phyloP scores from a whole-genome alignment of 495 filamentous ascomycete species.

The Bryoglossum gracile region DNA sequence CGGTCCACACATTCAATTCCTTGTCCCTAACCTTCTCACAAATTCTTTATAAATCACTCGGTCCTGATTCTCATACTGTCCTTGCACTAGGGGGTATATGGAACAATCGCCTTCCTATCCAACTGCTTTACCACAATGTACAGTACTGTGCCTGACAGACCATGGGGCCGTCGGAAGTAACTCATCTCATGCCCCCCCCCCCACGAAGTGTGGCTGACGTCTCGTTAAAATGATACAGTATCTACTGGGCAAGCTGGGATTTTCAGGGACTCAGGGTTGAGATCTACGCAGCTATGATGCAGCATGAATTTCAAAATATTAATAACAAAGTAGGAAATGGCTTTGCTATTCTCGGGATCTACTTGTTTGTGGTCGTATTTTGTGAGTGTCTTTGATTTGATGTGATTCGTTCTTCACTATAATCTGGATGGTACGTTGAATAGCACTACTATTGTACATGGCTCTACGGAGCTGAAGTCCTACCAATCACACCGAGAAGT shows the following conservation, averaged over 20 bases:
- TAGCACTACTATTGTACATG: slow-evolving; percentile 53
- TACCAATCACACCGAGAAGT: slow-evolving; percentile 48
- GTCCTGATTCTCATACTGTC: slow-evolving; percentile 42
- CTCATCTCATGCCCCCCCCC: slow-evolving; percentile 7
- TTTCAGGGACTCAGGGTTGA: slow-evolving; percentile 43
- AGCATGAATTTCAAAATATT: slow-evolving; percentile 47
- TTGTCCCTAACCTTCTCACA: no score
- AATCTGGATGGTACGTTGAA: slow-evolving; percentile 48
- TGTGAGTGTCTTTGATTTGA: slow-evolving; percentile 25
- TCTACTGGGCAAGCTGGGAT: slow-evolving; percentile 44
- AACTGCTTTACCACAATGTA: slow-evolving; percentile 46
- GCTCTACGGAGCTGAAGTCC: slow-evolving; percentile 53
- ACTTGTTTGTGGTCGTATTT: slow-evolving; percentile 51
- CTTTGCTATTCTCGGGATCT: slow-evolving; percentile 54
- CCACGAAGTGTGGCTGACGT: slow-evolving; percentile 4
- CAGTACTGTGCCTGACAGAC: slow-evolving; percentile 49
- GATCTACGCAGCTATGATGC: slow-evolving; percentile 55
- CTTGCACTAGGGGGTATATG: slow-evolving; percentile 50
- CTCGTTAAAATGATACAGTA: slow-evolving; percentile 42
- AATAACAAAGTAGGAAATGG: slow-evolving; percentile 50
- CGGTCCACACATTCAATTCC: no score
- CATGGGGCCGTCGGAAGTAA: slow-evolving; percentile 54
- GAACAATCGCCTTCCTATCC: slow-evolving; percentile 45
- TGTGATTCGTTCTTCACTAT: slow-evolving; percentile 8
- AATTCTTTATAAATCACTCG: slow-evolving; percentile 50